A percentile compares a stretch with the other conserved stretches of the same genome.
Evolutionary conservation across 2,329 filamentous ascomycete species (phyloP).

Genomic region (Pyrenochaeta sp.): DNA sequence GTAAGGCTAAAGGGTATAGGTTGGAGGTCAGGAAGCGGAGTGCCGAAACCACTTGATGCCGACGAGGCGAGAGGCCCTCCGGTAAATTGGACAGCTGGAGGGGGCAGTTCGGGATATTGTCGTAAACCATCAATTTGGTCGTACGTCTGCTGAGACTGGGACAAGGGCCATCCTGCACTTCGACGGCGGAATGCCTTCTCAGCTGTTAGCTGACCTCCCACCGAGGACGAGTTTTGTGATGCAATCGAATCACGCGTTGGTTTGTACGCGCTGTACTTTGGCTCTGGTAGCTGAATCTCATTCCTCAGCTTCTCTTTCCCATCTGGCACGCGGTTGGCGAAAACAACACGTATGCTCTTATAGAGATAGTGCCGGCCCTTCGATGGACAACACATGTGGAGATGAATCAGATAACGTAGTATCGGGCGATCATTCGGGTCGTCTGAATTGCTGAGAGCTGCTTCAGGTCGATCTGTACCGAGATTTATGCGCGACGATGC

Average conservation of each 20-base stretch:
- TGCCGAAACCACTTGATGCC: conserved; percentile 30
- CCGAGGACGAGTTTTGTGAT: conserved; percentile 29
- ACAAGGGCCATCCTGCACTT: conserved; percentile 42
- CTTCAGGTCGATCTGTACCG: conserved; percentile 63
- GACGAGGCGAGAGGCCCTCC: conserved; percentile 36
- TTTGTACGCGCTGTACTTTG: conserved; percentile 85
- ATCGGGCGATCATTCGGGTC: conserved; percentile 71
- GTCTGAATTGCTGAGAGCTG: conserved; percentile 58
- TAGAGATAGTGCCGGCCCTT: conserved; percentile 89
- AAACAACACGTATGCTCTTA: conserved; percentile 91
- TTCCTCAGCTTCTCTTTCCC: conserved; percentile 92
- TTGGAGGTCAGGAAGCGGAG: conserved; percentile 52
- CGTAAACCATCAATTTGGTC: conserved; percentile 34
- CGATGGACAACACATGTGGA: conserved; percentile 89
- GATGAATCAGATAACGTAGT: conserved; percentile 86
- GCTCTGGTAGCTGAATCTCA: conserved; percentile 88
- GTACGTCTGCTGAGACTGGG: conserved; percentile 38
- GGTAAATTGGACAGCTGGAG: conserved; percentile 44
- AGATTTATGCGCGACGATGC: conserved; percentile 56
- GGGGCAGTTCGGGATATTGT: conserved; percentile 38
- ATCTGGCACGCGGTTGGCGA: conserved; percentile 94
- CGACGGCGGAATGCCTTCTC: conserved; percentile 42
- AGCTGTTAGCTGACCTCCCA: conserved; percentile 28
- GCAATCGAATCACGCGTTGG: conserved; percentile 58
- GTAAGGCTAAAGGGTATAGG: conserved; percentile 62